Evolutionary conservation across 495 filamentous ascomycete genomes (phyloP), one percentile per base, ranked within the genome.

Genomic region (Penicillium argentinense): DNA sequence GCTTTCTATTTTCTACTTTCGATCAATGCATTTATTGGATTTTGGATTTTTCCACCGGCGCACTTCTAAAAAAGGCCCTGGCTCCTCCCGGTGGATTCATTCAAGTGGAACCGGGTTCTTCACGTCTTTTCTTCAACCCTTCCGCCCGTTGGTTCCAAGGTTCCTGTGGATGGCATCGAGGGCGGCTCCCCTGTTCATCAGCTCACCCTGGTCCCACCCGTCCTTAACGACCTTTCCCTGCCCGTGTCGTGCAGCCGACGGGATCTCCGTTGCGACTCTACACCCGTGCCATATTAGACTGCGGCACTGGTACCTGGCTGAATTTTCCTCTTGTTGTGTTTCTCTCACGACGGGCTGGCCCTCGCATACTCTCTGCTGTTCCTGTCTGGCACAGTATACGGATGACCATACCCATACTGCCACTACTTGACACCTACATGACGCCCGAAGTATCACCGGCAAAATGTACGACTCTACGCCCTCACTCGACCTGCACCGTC

Each of bases 391-490:
- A 14, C n/a, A 33, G 14, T n/a, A 33, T 47, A 14, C 36, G 23
- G 25, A 32, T 38, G 21, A 51, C n/a, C n/a, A n/a, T n/a, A n/a
- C n/a, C n/a, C n/a, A n/a, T n/a, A n/a, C n/a, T n/a, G n/a, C n/a
- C 6, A 33, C 18, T 26, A 23, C 38, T 12, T n/a, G n/a, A n/a
- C n/a, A n/a, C n/a, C n/a, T n/a, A n/a, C n/a, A n/a, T n/a, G n/a
- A n/a, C n/a, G n/a, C n/a, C n/a, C n/a, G n/a, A n/a, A n/a, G n/a
- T n/a, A n/a, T n/a, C n/a, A n/a, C n/a, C n/a, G 26, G 34, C 23
- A 59, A 45, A 21, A 72, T 73, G 69, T 69, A 66, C 49, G 56
- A 64, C 39, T 30, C 63, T 2, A 52, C 54, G 19, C 42, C 51
- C 26, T 47, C 63, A 14, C 41, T 72, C 16, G 51, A 58, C 30